These are phyloP conservation scores for Calophaca sinica DNA, from an alignment of 306 rosid species.

Conservation along the genomic window DNA sequence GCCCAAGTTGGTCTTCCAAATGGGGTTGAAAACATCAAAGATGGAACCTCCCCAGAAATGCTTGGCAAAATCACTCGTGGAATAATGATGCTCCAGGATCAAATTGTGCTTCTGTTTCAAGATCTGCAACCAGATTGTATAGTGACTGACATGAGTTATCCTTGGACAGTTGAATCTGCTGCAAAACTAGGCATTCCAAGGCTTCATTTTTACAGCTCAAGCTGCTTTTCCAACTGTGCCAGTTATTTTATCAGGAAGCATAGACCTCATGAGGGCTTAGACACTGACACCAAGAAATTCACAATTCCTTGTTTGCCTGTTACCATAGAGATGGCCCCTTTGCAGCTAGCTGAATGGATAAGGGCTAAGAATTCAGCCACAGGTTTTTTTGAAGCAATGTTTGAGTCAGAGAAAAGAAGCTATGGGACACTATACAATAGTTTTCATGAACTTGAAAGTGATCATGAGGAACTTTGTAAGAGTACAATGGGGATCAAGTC, in stretches of 20 bases:
- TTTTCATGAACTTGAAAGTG: constrained; percentile 44
- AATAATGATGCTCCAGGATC: constrained; percentile 16
- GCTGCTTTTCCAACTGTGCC: constrained; percentile 37
- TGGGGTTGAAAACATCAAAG: constrained; percentile 42
- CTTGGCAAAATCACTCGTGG: background rate
- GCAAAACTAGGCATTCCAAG: constrained; percentile 46
- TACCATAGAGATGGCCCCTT: constrained; percentile 34
- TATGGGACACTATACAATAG: constrained; percentile 46
- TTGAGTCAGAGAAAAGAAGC: constrained; percentile 41
- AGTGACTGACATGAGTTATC: background rate
- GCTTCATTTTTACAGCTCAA: constrained; percentile 44
- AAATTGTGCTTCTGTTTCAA: constrained; percentile 35
- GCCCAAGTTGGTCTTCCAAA: constrained; percentile 38
- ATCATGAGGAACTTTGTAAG: constrained; percentile 38
- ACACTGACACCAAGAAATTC: constrained; percentile 33
- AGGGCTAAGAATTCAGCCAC: background rate
- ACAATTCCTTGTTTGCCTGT: constrained; percentile 34
- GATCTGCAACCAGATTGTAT: constrained; percentile 42
- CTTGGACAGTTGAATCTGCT: constrained; percentile 52
- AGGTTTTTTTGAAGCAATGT: background rate
- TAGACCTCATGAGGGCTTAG: constrained; percentile 34
- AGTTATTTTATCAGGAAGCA: background rate
- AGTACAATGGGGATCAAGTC: constrained; percentile 36
- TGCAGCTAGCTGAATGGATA: background rate
- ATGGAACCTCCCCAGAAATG: constrained; percentile 10